Evolutionary conservation across 192 early-diverging fungal genomes (phyloP), one percentile per base, ranked within the genome.

Genomic region (Rhizophagus sp.): DNA sequence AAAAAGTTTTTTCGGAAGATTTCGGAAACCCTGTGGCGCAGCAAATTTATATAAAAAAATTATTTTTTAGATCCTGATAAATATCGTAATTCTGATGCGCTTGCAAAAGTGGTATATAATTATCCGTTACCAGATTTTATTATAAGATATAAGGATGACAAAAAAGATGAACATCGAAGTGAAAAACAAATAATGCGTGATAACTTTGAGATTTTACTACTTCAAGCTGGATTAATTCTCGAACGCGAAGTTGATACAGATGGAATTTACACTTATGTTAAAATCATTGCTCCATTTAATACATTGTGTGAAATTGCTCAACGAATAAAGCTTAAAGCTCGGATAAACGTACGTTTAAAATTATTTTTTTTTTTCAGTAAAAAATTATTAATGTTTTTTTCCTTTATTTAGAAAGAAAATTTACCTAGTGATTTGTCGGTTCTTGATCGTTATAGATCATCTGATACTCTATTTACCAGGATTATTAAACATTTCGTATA

Each of bases 241-340:
- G 86, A 87, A 27, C 77, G 79, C 15, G 86, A 87, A 80, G 62
- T 78, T 11, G 81, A 73, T 62, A 75, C 83, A 27, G 82, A 84
- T 24, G 73, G 79, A 3, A 80, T 85, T 13, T 76, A 87, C 34
- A 83, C 81, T 76, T 87, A 76, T 72, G 44, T 87, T 49, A 87
- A 85, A 67, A 52, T 87, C 11, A 82, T 79, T 67, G 68, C 83
- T 24, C 86, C 86, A 36, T 87, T 87, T 73, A 73, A 82, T 62
- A 65, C 70, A 73, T 77, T 87, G 11, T 87, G 86, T 75, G 65
- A 84, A 52, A 80, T 83, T 10, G 86, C 86, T 15, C 83, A 85
- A 61, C n/a, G 80, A 47, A 24, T 84, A 50, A 70, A 78, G 65
- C 78, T 79, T 63, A 86, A 84, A 62, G 61, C 82, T 19, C 81